Base-by-base conservation (phyloP, 2,329 filamentous ascomycete genomes). In the Albifimbria verrucaria region DNA sequence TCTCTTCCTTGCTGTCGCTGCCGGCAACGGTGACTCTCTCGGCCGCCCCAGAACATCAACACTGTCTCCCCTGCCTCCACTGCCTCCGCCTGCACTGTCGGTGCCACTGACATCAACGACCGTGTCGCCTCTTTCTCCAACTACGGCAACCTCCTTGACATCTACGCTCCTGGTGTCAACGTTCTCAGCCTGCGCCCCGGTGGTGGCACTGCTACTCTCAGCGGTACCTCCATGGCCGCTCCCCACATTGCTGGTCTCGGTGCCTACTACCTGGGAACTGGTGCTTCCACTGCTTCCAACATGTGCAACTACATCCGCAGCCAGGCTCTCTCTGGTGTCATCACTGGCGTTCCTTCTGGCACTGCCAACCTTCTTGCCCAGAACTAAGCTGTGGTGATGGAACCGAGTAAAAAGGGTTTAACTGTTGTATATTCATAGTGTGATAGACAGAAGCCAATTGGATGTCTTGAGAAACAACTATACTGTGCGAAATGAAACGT, bases 21-120 rank as follows among this genome's bases (percentile, higher is more conserved):
- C 74, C 5, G 76, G 76, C 4, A 78, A 78, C 57, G 62, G 62
- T 26, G 67, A 66, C 54, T 59, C 4, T 21, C 55, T 51, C 10
- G 51, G 51, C 21, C 50, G 50, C 32, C 52, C 54, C 49, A 32
- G 18, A 65, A 77, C 57, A 74, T 76, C 1, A 58, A 64, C 24
- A 66, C 63, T 60, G 70, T 61, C 55, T 78, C 76, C 2, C 75
- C 76, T 2, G 72, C 75, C 41, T 74, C 69, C 1, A 71, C 70
- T 48, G 46, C 71, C 2, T 59, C 61, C 21, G 77, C 70, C 48
- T 75, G 77, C 62, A 79, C 77, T 12, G 75, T 80, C 42, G 77
- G 73, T 44, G 72, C 77, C 32, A 73, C 70, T 47, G 66, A 69
- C 54, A 55, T 44, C 25, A 59, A 55, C 45, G 71, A 77, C 54